Base-by-base conservation (phyloP, 305 asterid species). In the Vinca major region DNA sequence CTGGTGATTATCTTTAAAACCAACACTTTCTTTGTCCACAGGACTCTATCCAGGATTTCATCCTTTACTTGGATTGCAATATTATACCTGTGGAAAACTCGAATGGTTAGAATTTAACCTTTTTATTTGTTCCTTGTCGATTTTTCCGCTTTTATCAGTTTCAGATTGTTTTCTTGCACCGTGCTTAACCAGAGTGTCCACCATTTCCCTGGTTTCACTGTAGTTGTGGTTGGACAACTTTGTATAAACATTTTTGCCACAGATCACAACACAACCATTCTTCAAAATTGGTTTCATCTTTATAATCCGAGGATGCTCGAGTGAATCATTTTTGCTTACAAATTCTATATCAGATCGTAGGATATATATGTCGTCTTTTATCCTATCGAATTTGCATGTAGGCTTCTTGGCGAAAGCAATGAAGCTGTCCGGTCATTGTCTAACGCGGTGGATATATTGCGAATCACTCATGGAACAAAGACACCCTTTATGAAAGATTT, bases 61-160 rank as follows among this genome's bases (percentile, higher is more conserved):
- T 80, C 97, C 99, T 36, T 76, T 91, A 85, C 85, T 86, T 26
- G 99, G 99, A 57, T 87, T 91, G 84, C 97, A 94, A 61, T 81
- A 86, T 69, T 86, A 89, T 75, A 88, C 81, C 61, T 86, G 95
- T 51, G 99, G 99, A 61, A 94, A 89, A 80, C 91, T 94, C 21
- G 97, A 94, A 85, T 94, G 99, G 99, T 94, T 72, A 75, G 86
- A 74, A 13, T 19, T 19, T 51, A 47, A 57, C 67, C 50, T 77
- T 39, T 65, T 54, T 44, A 65, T 45, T 7, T 6, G 4, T 19
- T 20, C 68, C 47, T 62, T 68, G 66, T 37, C 36, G 40, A 5
- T 17, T 58, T 14, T 51, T 48, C 6, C 2, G 37, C 36, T n/a
- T 20, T 36, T 33, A 61, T 43, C 49, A 21, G 17, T 55, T 66